A percentile compares a stretch with the other conserved stretches of the same genome.
Conservation (phyloP, 176 grass and related monocot genomes). For the Zoysia pacifica region DNA sequence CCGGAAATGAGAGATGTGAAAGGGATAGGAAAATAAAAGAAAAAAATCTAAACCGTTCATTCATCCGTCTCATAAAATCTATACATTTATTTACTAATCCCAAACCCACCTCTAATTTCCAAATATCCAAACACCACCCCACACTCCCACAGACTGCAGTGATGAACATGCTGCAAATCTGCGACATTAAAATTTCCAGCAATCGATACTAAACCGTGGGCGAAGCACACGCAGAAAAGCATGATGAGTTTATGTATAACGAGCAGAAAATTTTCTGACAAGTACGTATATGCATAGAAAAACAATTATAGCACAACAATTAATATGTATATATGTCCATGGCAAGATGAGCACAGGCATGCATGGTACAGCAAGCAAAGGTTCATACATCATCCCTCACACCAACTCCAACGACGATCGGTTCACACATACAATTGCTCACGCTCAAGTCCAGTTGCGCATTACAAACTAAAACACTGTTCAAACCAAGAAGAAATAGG, state of each 20-base stretch:
- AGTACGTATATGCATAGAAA: neutral
- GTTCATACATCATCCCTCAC: constrained; percentile 5
- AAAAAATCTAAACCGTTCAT: too few relatives aligned
- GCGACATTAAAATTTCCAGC: neutral
- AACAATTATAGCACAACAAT: neutral
- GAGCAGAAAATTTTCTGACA: neutral
- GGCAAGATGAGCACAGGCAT: neutral
- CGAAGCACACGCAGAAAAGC: neutral
- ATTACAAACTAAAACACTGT: constrained; percentile 12
- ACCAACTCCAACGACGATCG: neutral
- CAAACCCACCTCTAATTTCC: too few relatives aligned
- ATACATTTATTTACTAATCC: too few relatives aligned
- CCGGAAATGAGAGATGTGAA: too few relatives aligned
- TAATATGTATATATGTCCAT: neutral
- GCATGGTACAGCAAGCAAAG: neutral
- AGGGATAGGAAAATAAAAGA: too few relatives aligned
- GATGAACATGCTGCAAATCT: neutral
- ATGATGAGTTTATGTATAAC: neutral
- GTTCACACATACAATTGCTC: neutral
- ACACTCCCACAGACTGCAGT: neutral
- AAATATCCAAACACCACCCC: too few relatives aligned
- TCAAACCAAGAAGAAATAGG: constrained; percentile 12
- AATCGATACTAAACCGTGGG: neutral
- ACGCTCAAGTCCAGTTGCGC: neutral
- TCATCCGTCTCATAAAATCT: too few relatives aligned